Base-by-base conservation (phyloP, 805 yeast species). In the Blastobotrys parvus region DNA sequence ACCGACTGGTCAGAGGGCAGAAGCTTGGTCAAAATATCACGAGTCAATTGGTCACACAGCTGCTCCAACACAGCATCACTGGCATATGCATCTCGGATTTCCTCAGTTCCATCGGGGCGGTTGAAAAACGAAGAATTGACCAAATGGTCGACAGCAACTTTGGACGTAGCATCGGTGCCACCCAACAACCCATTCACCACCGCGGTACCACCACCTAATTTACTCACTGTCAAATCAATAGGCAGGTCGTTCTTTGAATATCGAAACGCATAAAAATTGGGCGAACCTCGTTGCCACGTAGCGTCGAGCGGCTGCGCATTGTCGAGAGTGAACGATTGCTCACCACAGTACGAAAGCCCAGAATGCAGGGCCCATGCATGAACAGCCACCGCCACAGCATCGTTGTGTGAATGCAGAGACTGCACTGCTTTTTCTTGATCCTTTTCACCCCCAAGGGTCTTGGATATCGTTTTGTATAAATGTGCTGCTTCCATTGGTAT, bases 401-500 rank as follows among this genome's bases (percentile, higher is more conserved):
- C 52, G n/a, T 31, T 21, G 19, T 52, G 52, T n/a, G 43, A 29
- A 30, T 37, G 20, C 7, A 42, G 29, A 20, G 25, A 30, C 6
- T 37, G 22, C 31, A 45, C 22, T 1, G 49, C 48, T 11, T 38
- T 30, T 27, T 48, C 52, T 18, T 39, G 46, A 23, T 46, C 51
- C n/a, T n/a, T n/a, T n/a, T n/a, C n/a, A 11, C 36, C 47, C 2
- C 42, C 22, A 3, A 51, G 36, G 19, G 47, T 43, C 23, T 30
- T 18, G 16, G 40, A 32, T 15, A 51, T 42, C 17, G 47, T 34
- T 39, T 49, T 46, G 38, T 46, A 50, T 10, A 51, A 19, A 37
- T 45, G 50, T 23, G 48, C 46, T n/a, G 54, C 52, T 34, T 35
- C 44, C 51, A 51, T 47, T n/a, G 30, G n/a, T n/a, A n/a, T n/a